phyloP scores from a whole-genome alignment of 176 grass and related monocot species.

The Carex littledalei region DNA sequence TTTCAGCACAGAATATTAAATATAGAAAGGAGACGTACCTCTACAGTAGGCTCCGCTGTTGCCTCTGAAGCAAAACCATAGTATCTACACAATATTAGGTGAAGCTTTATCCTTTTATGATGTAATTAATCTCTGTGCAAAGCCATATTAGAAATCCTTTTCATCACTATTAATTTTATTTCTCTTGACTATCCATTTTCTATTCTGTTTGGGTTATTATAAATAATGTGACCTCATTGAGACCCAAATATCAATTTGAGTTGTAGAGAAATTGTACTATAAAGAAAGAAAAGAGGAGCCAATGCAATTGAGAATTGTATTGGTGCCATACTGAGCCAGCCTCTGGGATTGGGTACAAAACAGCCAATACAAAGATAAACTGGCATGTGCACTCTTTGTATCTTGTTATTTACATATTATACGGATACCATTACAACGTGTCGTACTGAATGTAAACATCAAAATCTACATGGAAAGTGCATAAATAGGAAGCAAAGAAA shows the following conservation, averaged over 20 bases:
- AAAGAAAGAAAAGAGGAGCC: too few relatives aligned
- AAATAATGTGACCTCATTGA: not conserved
- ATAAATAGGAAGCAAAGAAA: not conserved
- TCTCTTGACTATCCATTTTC: not conserved
- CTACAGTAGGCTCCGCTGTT: slow-evolving; percentile 61
- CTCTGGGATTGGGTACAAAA: not conserved
- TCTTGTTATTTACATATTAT: not conserved
- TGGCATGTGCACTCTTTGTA: not conserved
- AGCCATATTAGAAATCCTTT: not conserved
- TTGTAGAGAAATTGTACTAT: not conserved
- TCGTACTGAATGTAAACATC: not conserved
- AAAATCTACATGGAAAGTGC: not conserved
- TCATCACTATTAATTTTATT: not conserved
- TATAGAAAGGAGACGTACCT: not conserved
- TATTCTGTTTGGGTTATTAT: not conserved
- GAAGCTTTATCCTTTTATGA: not conserved
- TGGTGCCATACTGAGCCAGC: not conserved
- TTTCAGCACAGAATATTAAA: not conserved
- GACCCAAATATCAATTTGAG: not conserved
- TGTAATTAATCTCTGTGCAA: not conserved
- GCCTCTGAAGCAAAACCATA: slow-evolving; percentile 96
- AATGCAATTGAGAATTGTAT: too few relatives aligned
- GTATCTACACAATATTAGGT: slow-evolving; percentile 48
- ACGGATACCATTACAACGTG: not conserved
- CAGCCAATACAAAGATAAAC: not conserved